Base-by-base conservation (phyloP, 805 yeast species). In the Pichia thaimueangensis region DNA sequence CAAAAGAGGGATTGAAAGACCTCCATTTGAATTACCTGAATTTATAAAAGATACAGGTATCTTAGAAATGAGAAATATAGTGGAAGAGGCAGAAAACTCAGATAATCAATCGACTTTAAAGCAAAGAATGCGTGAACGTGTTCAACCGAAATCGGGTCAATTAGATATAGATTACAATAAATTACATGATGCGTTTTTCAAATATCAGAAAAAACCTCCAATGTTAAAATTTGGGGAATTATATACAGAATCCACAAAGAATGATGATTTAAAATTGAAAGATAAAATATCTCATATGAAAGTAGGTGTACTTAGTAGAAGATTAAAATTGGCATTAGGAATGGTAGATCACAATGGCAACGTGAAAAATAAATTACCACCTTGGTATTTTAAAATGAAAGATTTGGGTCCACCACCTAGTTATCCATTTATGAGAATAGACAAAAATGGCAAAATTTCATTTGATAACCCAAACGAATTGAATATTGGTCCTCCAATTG, bases 101-200 rank as follows among this genome's bases (percentile, higher is more conserved):
- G n/a, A n/a, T n/a, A 79, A 74, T 4, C 37, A 33, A 13, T 16
- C 74, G 12, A 70, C 79, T 1, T 57, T 87, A 51, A 80, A 83
- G 56, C 93, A 85, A 54, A 71, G 74, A 55, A 82, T 82, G 59
- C 71, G 97, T 48, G 91, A 85, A 43, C 70, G 84, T 39, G 94
- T 88, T 0, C 96, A 86, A 59, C 96, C 96, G 0, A 86, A 86
- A 57, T 69, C 87, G 78, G 94, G 94, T 1, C 70, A 79, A 40
- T 60, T 91, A 19, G 97, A 91, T 58, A 74, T 93, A 20, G 97
- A 91, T 60, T 89, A 83, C 57, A 81, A 76, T 48, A 83, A 78
- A 49, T 62, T 91, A 17, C 80, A 86, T 56, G 85, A 86, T 58
- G 95, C 96, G 0, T 89, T 91, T 55, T 89, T 87, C 71, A 82